phyloP scores from a whole-genome alignment of 1,284 basidiomycete genomes.

The Veloporphyrellus conicus region DNA sequence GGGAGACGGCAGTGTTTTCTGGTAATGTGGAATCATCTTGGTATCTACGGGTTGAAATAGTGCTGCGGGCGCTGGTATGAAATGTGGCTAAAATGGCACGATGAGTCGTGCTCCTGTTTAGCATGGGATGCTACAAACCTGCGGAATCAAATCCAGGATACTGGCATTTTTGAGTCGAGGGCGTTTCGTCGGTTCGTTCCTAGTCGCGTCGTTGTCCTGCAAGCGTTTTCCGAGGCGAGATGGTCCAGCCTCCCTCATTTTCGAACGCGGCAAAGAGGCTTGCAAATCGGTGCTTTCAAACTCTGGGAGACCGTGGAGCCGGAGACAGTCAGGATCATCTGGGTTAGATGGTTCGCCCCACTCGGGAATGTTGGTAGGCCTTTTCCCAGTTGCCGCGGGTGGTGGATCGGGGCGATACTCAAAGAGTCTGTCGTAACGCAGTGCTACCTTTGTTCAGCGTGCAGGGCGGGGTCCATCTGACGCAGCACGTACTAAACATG shows the following conservation, averaged over 20 bases:
- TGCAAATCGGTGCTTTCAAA: slow-evolving; percentile 35
- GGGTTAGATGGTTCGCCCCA: slow-evolving; percentile 35
- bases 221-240: slow-evolving; percentile 15
- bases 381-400: background rate
- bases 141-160: slow-evolving; percentile 26
- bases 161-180: slow-evolving; percentile 14
- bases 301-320: slow-evolving; percentile 39
- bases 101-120: slow-evolving; percentile 9
- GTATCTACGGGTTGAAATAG: slow-evolving; percentile 17
- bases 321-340: slow-evolving; percentile 34
- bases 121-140: slow-evolving; percentile 18
- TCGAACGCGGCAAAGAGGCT: background rate
- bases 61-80: slow-evolving; percentile 22
- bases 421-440: slow-evolving; percentile 18
- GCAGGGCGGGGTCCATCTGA: background rate
- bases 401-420: slow-evolving; percentile 25
- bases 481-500: slow-evolving; percentile 22
- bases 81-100: slow-evolving; percentile 26
- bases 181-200: slow-evolving; percentile 15
- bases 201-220: slow-evolving; percentile 8
- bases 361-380: slow-evolving; percentile 26
- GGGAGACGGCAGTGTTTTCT: slow-evolving; percentile 33
- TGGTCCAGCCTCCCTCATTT: background rate
- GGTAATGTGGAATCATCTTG: slow-evolving; percentile 22
- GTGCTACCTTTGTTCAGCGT: slow-evolving; percentile 19